Evolutionary conservation across 2,329 filamentous ascomycete species (phyloP), one percentile per base, ranked within the genome.

Genomic region (Stachybotrys chlorohalonatus): DNA sequence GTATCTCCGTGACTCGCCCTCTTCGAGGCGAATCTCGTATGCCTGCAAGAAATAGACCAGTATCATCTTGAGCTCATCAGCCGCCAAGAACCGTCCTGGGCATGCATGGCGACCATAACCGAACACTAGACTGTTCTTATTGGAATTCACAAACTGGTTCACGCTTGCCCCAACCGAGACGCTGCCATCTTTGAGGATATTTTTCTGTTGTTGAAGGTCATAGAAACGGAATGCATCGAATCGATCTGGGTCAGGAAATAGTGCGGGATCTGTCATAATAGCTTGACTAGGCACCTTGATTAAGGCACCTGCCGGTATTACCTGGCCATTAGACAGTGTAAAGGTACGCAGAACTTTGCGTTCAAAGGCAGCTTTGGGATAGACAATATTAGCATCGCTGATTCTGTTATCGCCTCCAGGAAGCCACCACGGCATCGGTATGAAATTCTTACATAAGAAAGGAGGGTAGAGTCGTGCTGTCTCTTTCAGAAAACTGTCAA

Each of bases 281-380:
- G 68, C 70, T 16, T 68, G 63, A 11, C 67, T 57, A 0, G 75
- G 70, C 0, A 75, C 64, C 55, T 78, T 70, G 36, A 78, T 68
- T n/a, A 69, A 66, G 6, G 71, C 70, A 31, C 75, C 75, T 1
- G 69, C 65, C 0, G 75, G 75, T 9, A 78, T 69, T 42, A 73
- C 70, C 51, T 81, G 76, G 15, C 80, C 81, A 62, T 79, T 79
- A 49, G 78, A 80, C 1, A 82, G 75, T 2, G 73, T 73, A 59
- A 83, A 72, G 5, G 75, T 69, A 59, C 75, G 72, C 42, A 78
- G 66, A 9, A 80, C 77, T 58, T 76, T 78, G 56, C 79, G 77
- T 30, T 65, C 63, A 64, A 82, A 81, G 3, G 77, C 73, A 1
- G 69, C 71, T 68, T 11, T n/a, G n/a, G 8, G 8, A 7, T 24